Evolutionary conservation across 768 basidiomycete genomes (phyloP), one percentile per base, ranked within the genome.

Genomic region (Tricholoma matsutake): DNA sequence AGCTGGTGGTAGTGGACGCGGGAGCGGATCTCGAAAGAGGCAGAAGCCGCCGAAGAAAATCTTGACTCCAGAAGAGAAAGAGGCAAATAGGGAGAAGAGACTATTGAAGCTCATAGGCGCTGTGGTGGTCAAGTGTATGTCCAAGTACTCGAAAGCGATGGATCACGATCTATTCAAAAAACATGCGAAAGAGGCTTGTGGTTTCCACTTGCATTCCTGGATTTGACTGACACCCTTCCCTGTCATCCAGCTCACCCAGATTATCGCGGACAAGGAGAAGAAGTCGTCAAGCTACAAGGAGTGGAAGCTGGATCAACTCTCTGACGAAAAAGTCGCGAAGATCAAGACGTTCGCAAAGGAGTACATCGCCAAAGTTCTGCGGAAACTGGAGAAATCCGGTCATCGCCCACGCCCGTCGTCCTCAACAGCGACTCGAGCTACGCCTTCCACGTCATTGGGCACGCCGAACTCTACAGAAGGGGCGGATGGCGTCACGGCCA

Each of bases 201-300:
- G 58, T 34, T 37, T 54, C 58, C 47, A 49, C 2, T 59, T 25
- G 31, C 56, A 35, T n/a, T 53, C 7, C 3, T 43, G 3, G 8
- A 25, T 2, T n/a, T 18, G 18, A 39, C 31, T 31, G 13, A 41
- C 20, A 34, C 28, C 28, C 31, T 37, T 31, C 56, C 31, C 60
- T n/a, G 18, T 18, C 6, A 4, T 62, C 20, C 13, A 97, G 96
- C 79, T 97, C 62, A 94, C 94, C 0, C 82, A 89, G 61, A 71
- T 92, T 55, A 89, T 99, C 59, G 82, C 88, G n/a, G 91, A 95
- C 55, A 97, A 97, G 73, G 96, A 99, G 79, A 96, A 96, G 75
- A 96, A 94, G 72, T 91, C 92, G 0, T 75, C 86, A 3, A 86
- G 84, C 45, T 98, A 90, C 69, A 83, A 81, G 59, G 86, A 89